Evolutionary conservation across 176 grass and related monocot species (phyloP), one percentile per base, ranked within the genome.

Genomic region (Raddia guianensis): DNA sequence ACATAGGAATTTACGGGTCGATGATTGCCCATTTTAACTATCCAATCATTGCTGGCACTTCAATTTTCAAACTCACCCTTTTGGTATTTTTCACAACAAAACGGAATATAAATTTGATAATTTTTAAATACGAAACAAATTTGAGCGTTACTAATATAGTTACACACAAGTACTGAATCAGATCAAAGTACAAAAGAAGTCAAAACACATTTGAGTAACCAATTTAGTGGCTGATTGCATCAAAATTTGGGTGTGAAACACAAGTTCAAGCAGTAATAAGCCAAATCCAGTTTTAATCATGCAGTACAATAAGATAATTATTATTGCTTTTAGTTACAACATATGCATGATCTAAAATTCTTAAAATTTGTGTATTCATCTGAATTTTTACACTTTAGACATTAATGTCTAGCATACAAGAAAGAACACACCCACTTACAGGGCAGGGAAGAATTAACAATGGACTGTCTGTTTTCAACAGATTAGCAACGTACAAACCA

Each of bases 201-300:
- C 14, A 43, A 43, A 27, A 21, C 20, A 54, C 35, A 63, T 48
- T 61, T 53, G 59, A 13, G 54, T 49, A 76, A 18, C 19, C 45
- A 63, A 71, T 63, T 3, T 21, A 71, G 48, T 68, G 8, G 50
- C 50, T 33, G 68, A 78, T 19, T 66, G 32, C 62, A 52, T 78
- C 53, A 55, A 37, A 21, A 43, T 67, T 51, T 3, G 11, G 18
- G 21, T 67, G 49, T 67, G 34, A 79, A 67, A 79, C 18, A 55
- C 63, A 55, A 53, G 35, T 27, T 63, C 66, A 71, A 78, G 15
- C 63, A 70, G 43, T 59, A 78, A 85, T 10, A 19, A 71, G 34
- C 13, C 11, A 78, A 27, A 44, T 43, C 19, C 12, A 66, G 16
- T 57, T 44, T 18, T 10, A 46, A 21, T 44, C 7, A 5, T 21